Percentiles rank a stretch among this genome's conserved stretches.
phyloP scores from a whole-genome alignment of 2,329 filamentous ascomycete species.

The Diplodia sapinea region DNA sequence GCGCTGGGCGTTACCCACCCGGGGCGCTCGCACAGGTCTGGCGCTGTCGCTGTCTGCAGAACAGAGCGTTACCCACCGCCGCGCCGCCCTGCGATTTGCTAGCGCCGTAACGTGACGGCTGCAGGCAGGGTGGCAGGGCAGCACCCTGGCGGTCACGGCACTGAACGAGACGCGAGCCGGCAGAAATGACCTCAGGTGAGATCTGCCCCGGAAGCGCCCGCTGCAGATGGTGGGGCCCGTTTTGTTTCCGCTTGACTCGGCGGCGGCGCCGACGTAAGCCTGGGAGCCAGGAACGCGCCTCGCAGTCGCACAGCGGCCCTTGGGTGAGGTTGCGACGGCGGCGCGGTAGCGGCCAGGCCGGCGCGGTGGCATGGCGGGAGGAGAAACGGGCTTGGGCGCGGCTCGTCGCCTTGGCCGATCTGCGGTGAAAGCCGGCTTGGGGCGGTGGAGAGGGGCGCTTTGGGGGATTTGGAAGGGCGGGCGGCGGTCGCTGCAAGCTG shows the following conservation, averaged over 20 bases:
- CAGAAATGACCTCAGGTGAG: constrained; percentile 27
- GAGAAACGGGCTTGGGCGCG: constrained; percentile 20
- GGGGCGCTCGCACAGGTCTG: constrained; percentile 8
- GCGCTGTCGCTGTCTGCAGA: neutral
- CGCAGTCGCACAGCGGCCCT: constrained; percentile 5
- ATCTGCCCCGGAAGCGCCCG: constrained; percentile 28
- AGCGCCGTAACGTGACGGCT: constrained; percentile 4
- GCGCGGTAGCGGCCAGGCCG: constrained; percentile 3
- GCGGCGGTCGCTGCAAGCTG: constrained; percentile 11
- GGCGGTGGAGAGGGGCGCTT: constrained; percentile 12
- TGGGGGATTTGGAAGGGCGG: constrained; percentile 10
- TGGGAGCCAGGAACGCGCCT: neutral
- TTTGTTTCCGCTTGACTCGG: constrained; percentile 22
- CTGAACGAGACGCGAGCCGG: constrained; percentile 6
- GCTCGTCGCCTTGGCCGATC: constrained; percentile 23
- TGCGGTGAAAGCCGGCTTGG: constrained; percentile 26
- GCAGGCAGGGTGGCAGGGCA: constrained; percentile 17
- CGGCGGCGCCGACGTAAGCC: constrained; percentile 6
- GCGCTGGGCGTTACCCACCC: constrained; percentile 10
- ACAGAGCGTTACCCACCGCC: constrained; percentile 14
- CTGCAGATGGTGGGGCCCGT: constrained; percentile 13
- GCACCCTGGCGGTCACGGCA: constrained; percentile 16
- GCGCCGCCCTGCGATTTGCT: constrained; percentile 1
- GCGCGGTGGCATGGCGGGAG: constrained; percentile 18
- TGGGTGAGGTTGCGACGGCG: constrained; percentile 7